These are phyloP conservation scores for Clonostachys solani DNA, from an alignment of 2,329 filamentous ascomycete genomes.

Conservation along the genomic window DNA sequence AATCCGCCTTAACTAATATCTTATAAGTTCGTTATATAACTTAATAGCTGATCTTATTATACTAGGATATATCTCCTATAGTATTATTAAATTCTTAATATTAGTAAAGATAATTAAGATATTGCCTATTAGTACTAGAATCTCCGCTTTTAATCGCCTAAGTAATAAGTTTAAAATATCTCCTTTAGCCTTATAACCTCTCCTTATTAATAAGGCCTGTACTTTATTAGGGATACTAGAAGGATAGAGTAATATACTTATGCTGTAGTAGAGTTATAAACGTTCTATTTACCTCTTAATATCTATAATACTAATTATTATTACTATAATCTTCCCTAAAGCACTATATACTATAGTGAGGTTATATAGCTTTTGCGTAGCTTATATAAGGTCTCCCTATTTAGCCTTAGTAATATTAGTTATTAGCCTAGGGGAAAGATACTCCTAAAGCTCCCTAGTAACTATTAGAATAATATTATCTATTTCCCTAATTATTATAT, in stretches of 20 bases:
- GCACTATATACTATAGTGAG: conserved; percentile 94
- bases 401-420: conserved; percentile 91
- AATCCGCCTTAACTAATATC: conserved; percentile 85
- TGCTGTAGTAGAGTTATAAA: conserved; percentile 66
- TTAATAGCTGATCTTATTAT: conserved; percentile 97
- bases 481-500: conserved; percentile 75
- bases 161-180: conserved; percentile 78
- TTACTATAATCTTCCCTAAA: conserved; percentile 95
- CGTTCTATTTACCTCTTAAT: conserved; percentile 78
- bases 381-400: conserved; percentile 86
- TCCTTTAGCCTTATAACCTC: conserved; percentile 54
- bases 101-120: conserved; percentile 96
- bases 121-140: conserved; percentile 85
- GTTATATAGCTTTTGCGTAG: conserved; percentile 90
- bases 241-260: conserved; percentile 82
- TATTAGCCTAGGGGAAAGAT: conserved; percentile 81
- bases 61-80: conserved; percentile 93
- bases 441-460: conserved; percentile 93
- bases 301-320: conserved; percentile 93
- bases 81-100: conserved; percentile 94
- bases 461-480: conserved; percentile 93
- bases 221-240: conserved; percentile 69
- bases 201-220: conserved; percentile 39
- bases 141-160: conserved; percentile 81
- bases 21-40: conserved; percentile 95